These are phyloP conservation scores for Penicillium paxilli DNA, from an alignment of 495 filamentous ascomycete genomes.

Conservation along the genomic window DNA sequence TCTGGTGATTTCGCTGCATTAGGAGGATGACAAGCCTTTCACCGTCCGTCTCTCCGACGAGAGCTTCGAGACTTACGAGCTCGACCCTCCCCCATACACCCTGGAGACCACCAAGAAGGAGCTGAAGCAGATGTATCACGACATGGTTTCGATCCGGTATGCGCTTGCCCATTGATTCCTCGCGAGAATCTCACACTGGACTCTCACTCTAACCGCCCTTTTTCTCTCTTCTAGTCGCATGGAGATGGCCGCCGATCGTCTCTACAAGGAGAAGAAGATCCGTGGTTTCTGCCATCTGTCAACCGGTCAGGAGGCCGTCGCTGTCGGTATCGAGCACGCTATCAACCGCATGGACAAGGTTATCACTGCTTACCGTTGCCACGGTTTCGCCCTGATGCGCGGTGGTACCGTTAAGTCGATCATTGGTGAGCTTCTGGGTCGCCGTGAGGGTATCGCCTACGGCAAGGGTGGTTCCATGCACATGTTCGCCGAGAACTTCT, in stretches of 20 bases:
- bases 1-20: constrained; percentile 7
- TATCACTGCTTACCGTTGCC: constrained; percentile 98
- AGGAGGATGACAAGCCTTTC: constrained; percentile 96
- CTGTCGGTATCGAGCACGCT: constrained; percentile 94
- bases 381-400: constrained; percentile 97
- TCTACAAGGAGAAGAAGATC: constrained; percentile 99
- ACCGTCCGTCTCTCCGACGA: constrained; percentile 89
- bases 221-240: constrained; percentile 67
- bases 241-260: constrained; percentile 97
- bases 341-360: constrained; percentile 87
- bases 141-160: constrained; percentile 94
- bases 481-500: constrained; percentile 99
- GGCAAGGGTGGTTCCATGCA: constrained; percentile 99
- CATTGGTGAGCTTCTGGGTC: constrained; percentile 93
- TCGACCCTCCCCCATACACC: constrained; percentile 91
- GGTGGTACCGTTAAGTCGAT: constrained; percentile 89
- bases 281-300: constrained; percentile 99
- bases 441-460: constrained; percentile 94
- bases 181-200: not conserved
- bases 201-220: constrained; percentile 2
- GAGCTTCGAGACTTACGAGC: constrained; percentile 99
- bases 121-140: constrained; percentile 97
- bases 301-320: constrained; percentile 95
- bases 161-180: constrained; percentile 15
- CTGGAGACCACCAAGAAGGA: constrained; percentile 93